These are phyloP conservation scores for Syncephalastrum sp. DNA, from an alignment of 371 early-diverging fungal species.

Conservation along the genomic window DNA sequence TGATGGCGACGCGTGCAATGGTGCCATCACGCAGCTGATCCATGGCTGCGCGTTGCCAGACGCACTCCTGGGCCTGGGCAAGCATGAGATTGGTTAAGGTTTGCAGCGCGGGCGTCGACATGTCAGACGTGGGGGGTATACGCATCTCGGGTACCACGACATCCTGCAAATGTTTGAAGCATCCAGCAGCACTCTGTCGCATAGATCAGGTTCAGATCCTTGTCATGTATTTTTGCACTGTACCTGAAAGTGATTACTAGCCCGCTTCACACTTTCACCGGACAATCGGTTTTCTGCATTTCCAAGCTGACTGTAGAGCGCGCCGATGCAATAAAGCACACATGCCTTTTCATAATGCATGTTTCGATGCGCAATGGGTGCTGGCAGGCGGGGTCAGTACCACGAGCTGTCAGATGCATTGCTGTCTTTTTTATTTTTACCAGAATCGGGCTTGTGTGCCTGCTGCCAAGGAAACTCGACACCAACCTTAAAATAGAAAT, in stretches of 20 bases:
- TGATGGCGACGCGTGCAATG: slow-evolving; percentile 74
- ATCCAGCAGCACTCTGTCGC: slow-evolving; percentile 82
- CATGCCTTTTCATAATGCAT: slow-evolving; percentile 82
- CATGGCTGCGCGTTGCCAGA: slow-evolving; percentile 78
- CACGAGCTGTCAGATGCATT: background rate
- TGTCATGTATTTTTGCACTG: background rate
- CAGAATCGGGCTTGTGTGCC: slow-evolving; percentile 16
- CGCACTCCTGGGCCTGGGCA: slow-evolving; percentile 90
- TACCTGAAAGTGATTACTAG: slow-evolving; percentile 79
- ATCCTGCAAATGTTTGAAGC: slow-evolving; percentile 62
- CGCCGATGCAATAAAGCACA: slow-evolving; percentile 82
- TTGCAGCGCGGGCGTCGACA: slow-evolving; percentile 57
- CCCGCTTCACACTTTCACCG: slow-evolving; percentile 72
- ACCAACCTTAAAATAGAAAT: slow-evolving; percentile 44
- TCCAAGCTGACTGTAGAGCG: slow-evolving; percentile 78
- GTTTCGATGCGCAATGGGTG: slow-evolving; percentile 54
- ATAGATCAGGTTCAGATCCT: background rate
- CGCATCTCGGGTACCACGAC: slow-evolving; percentile 57
- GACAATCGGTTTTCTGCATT: slow-evolving; percentile 59
- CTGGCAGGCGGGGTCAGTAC: too few relatives aligned
- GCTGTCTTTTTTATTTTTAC: background rate
- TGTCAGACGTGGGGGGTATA: slow-evolving; percentile 56
- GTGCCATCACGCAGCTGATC: slow-evolving; percentile 75
- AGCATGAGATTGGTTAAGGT: slow-evolving; percentile 74
- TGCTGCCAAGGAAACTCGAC: slow-evolving; percentile 71